phyloP scores from a whole-genome alignment of 768 basidiomycete species.

The Auricularia cornea region DNA sequence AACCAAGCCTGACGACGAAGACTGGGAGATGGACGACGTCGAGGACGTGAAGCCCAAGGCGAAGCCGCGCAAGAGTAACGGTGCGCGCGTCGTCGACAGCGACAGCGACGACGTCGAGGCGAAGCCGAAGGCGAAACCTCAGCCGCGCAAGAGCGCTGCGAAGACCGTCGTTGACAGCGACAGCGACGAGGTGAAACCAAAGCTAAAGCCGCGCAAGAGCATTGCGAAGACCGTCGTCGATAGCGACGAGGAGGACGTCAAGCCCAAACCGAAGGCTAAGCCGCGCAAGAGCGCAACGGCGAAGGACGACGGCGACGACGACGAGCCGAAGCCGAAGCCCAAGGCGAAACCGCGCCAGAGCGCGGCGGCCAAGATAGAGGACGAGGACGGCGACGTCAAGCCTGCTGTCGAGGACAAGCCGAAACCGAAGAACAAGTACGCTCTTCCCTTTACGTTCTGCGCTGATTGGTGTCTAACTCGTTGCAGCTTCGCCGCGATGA shows the following conservation, averaged over 20 bases:
- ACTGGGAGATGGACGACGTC: background rate
- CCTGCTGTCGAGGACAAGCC: slow-evolving; percentile 11
- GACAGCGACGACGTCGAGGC: too few relatives aligned
- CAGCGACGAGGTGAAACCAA: too few relatives aligned
- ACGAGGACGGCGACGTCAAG: slow-evolving; percentile 5
- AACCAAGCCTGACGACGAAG: background rate
- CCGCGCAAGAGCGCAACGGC: slow-evolving; percentile 7
- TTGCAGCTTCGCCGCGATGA: slow-evolving; percentile 36
- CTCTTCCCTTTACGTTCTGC: background rate
- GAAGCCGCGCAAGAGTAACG: slow-evolving; percentile 10
- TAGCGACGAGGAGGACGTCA: too few relatives aligned
- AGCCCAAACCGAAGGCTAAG: too few relatives aligned
- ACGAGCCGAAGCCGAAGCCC: too few relatives aligned
- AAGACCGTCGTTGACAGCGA: too few relatives aligned
- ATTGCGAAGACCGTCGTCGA: background rate
- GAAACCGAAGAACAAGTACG: slow-evolving; percentile 32
- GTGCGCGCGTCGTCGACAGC: too few relatives aligned
- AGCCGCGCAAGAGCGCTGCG: too few relatives aligned
- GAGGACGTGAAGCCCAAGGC: slow-evolving; percentile 4
- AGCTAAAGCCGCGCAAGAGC: slow-evolving; percentile 1
- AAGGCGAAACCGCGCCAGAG: slow-evolving; percentile 12
- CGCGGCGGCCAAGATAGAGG: slow-evolving; percentile 9
- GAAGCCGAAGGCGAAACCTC: too few relatives aligned
- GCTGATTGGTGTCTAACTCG: slow-evolving; percentile 26
- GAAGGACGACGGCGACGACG: background rate